A percentile compares a stretch with the other conserved stretches of the same genome.
phyloP scores from a whole-genome alignment of 108 stramenopile genomes.

The Fistulifera pelliculosa region DNA sequence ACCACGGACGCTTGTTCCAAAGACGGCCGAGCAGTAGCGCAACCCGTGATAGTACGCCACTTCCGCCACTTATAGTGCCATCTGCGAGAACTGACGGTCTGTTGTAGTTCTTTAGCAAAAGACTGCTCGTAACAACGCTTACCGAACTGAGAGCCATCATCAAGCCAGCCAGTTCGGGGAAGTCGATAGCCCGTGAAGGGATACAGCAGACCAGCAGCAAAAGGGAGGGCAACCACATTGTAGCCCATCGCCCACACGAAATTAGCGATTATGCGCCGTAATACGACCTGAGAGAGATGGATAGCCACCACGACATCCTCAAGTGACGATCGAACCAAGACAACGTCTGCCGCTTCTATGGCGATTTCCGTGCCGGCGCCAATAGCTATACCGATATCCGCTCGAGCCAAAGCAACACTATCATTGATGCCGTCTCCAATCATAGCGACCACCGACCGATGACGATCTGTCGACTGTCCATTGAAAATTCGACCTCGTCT shows the following conservation, averaged over 20 bases:
- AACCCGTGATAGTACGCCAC: neutral
- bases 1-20: too few relatives aligned
- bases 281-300: constrained; percentile 71
- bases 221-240: constrained; percentile 85
- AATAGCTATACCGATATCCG: constrained; percentile 87
- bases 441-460: constrained; percentile 37
- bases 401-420: constrained; percentile 87
- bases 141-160: constrained; percentile 84
- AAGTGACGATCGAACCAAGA: constrained; percentile 73
- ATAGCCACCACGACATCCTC: constrained; percentile 80
- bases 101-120: constrained; percentile 47
- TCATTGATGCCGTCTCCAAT: constrained; percentile 99
- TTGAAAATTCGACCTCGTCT: neutral
- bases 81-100: constrained; percentile 30
- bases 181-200: constrained; percentile 63
- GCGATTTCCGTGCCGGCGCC: constrained; percentile 91
- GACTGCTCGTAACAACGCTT: constrained; percentile 59
- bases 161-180: constrained; percentile 81
- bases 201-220: constrained; percentile 86
- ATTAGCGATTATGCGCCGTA: constrained; percentile 77
- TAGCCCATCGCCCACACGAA: constrained; percentile 89
- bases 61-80: neutral
- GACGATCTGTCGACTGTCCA: too few relatives aligned
- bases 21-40: too few relatives aligned
- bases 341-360: constrained; percentile 86